Percentiles rank a stretch among this genome's conserved stretches.
These are phyloP conservation scores for Domatiomyces globalis DNA, from an alignment of 2,329 filamentous ascomycete genomes.

Conservation along the genomic window DNA sequence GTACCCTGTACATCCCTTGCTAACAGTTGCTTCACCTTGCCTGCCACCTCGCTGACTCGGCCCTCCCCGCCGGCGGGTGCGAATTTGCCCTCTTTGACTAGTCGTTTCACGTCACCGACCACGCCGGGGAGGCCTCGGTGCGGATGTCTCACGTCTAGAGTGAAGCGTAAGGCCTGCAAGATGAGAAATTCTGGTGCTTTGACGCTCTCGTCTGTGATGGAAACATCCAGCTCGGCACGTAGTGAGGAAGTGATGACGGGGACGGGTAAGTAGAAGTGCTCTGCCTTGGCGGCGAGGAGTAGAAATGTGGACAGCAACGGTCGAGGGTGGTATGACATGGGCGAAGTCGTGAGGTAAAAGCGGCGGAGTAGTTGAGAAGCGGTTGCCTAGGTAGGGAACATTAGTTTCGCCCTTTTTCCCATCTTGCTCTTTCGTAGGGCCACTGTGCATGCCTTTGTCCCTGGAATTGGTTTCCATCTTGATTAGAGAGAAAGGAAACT, in stretches of 20 bases:
- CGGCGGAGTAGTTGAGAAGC: conserved; percentile 80
- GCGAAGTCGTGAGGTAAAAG: conserved; percentile 89
- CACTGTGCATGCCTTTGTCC: no score
- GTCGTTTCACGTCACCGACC: conserved; percentile 60
- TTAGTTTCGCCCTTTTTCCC: not conserved
- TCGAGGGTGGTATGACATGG: conserved; percentile 90
- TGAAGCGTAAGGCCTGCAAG: conserved; percentile 82
- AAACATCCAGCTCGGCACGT: conserved; percentile 49
- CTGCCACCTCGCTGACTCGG: conserved; percentile 51
- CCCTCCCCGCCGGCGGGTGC: conserved; percentile 19
- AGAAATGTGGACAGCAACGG: conserved; percentile 79
- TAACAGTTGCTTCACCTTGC: conserved; percentile 56
- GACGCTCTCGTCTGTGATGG: conserved; percentile 64
- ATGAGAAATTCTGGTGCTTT: conserved; percentile 85
- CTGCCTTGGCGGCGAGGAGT: conserved; percentile 87
- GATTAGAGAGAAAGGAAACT: conserved; percentile 1
- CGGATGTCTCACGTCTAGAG: conserved; percentile 83
- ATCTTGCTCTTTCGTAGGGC: no score
- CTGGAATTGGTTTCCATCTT: no score
- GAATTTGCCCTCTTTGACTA: conserved; percentile 40
- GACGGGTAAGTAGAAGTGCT: conserved; percentile 62
- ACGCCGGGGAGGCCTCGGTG: conserved; percentile 77
- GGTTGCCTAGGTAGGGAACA: conserved; percentile 42
- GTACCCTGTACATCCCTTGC: conserved; percentile 73
- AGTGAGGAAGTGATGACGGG: conserved; percentile 41